phyloP scores from a whole-genome alignment of 2,329 filamentous ascomycete species.

The Diaporthe sp. region DNA sequence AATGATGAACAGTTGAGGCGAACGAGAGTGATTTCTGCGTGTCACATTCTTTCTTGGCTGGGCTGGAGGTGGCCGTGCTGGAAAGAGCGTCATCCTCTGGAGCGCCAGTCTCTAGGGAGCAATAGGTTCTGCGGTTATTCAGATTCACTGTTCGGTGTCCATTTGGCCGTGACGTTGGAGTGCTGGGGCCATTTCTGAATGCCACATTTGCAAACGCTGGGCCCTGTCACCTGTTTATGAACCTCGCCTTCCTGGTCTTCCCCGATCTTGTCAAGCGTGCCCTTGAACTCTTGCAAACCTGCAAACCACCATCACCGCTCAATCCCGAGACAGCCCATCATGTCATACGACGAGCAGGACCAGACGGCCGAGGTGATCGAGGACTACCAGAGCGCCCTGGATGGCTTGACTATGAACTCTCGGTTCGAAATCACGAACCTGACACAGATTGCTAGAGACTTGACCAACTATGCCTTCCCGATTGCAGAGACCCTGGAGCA shows the following conservation, averaged over 20 bases:
- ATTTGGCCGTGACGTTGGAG: slow-evolving; percentile 30
- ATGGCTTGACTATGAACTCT: slow-evolving; percentile 91
- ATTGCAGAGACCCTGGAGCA: slow-evolving; percentile 92
- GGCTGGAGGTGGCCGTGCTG: slow-evolving; percentile 35
- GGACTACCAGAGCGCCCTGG: slow-evolving; percentile 93
- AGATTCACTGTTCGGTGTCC: slow-evolving; percentile 32
- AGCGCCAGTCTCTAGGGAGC: slow-evolving; percentile 23
- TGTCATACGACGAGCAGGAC: slow-evolving; percentile 64
- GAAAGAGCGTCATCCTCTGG: slow-evolving; percentile 14
- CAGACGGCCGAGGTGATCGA: slow-evolving; percentile 87
- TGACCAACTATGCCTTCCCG: slow-evolving; percentile 93
- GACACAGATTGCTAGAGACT: slow-evolving; percentile 97
- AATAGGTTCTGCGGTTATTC: slow-evolving; percentile 34
- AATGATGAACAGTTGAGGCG: slow-evolving; percentile 25
- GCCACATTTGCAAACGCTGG: slow-evolving; percentile 24
- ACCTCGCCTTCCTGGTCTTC: slow-evolving; percentile 4
- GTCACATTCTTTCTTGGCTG: slow-evolving; percentile 30
- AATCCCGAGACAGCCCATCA: slow-evolving; percentile 46
- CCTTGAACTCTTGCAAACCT: slow-evolving; percentile 14
- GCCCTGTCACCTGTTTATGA: slow-evolving; percentile 8
- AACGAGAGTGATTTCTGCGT: slow-evolving; percentile 30
- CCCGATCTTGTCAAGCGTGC: slow-evolving; percentile 26
- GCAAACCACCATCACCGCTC: neutral
- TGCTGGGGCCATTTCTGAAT: slow-evolving; percentile 21
- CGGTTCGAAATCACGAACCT: slow-evolving; percentile 97